These are phyloP conservation scores for Linnemannia exigua DNA, from an alignment of 192 early-diverging fungal species.

Conservation along the genomic window DNA sequence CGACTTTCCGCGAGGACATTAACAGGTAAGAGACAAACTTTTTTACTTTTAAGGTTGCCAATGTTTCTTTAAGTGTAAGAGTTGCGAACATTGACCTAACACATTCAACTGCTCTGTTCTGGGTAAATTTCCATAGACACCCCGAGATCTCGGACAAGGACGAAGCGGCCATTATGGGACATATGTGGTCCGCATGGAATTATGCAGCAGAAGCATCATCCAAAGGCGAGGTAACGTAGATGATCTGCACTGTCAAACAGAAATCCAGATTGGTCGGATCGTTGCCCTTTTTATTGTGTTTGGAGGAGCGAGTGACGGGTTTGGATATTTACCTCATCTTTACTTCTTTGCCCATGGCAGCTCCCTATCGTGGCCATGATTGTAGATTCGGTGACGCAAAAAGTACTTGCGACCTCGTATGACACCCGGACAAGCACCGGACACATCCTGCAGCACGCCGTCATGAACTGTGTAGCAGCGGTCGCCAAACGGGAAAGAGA, in stretches of 20 bases:
- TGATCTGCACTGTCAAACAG: not conserved
- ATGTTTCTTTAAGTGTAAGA: not conserved
- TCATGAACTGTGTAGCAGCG: slow-evolving; percentile 81
- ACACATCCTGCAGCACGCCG: slow-evolving; percentile 85
- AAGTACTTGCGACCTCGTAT: slow-evolving; percentile 60
- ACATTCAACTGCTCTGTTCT: not conserved
- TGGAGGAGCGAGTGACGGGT: no score
- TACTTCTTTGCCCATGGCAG: slow-evolving; percentile 21
- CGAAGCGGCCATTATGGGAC: slow-evolving; percentile 43
- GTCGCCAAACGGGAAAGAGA: slow-evolving; percentile 73
- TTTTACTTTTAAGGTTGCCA: not conserved
- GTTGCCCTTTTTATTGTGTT: not conserved
- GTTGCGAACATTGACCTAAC: not conserved
- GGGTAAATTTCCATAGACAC: slow-evolving; percentile 23
- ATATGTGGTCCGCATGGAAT: slow-evolving; percentile 54
- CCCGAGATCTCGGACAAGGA: slow-evolving; percentile 60
- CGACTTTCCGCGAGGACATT: slow-evolving; percentile 76
- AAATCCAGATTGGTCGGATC: not conserved
- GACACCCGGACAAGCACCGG: slow-evolving; percentile 61
- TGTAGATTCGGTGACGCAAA: slow-evolving; percentile 66
- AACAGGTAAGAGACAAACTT: slow-evolving; percentile 27
- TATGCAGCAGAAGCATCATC: slow-evolving; percentile 31
- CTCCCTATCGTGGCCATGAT: slow-evolving; percentile 64
- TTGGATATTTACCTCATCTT: not conserved
- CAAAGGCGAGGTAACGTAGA: slow-evolving; percentile 53